phyloP scores from a whole-genome alignment of 2,329 filamentous ascomycete genomes.

The Aspergillus jensenii region DNA sequence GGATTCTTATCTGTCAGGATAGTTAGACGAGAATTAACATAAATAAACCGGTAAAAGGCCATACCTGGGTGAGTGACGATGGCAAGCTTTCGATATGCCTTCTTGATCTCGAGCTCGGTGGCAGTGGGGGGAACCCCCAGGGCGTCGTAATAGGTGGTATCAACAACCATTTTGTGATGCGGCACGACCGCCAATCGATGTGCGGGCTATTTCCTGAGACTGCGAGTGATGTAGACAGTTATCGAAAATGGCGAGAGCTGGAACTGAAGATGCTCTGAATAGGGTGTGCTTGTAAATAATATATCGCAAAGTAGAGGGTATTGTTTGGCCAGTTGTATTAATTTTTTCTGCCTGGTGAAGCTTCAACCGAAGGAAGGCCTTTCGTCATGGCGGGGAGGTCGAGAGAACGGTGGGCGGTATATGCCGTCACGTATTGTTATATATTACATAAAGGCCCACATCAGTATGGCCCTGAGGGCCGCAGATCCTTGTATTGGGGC shows the following conservation, averaged over 20 bases:
- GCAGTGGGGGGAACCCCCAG: constrained; percentile 82
- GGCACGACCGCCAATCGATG: constrained; percentile 7
- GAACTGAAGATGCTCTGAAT: background rate
- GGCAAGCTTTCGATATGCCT: constrained; percentile 91
- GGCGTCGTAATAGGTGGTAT: constrained; percentile 85
- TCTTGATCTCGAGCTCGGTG: constrained; percentile 91
- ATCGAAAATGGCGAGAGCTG: background rate
- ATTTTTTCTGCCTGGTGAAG: constrained; percentile 26
- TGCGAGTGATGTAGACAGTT: background rate
- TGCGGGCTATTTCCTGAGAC: background rate
- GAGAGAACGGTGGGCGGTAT: background rate
- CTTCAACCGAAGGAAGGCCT: constrained; percentile 14
- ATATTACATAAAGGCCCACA: background rate
- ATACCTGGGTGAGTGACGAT: constrained; percentile 87
- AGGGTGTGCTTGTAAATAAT: background rate
- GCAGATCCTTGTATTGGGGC: background rate
- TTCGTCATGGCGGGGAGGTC: constrained; percentile 27
- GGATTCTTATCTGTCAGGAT: constrained; percentile 82
- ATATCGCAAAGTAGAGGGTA: background rate
- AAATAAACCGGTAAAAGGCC: background rate
- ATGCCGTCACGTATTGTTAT: constrained; percentile 5
- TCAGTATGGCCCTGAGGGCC: background rate
- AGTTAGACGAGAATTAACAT: constrained; percentile 10
- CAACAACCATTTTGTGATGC: constrained; percentile 69
- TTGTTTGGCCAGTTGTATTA: constrained; percentile 4